phyloP scores from a whole-genome alignment of 116 monocot genomes.

The Posidonia oceanica region DNA sequence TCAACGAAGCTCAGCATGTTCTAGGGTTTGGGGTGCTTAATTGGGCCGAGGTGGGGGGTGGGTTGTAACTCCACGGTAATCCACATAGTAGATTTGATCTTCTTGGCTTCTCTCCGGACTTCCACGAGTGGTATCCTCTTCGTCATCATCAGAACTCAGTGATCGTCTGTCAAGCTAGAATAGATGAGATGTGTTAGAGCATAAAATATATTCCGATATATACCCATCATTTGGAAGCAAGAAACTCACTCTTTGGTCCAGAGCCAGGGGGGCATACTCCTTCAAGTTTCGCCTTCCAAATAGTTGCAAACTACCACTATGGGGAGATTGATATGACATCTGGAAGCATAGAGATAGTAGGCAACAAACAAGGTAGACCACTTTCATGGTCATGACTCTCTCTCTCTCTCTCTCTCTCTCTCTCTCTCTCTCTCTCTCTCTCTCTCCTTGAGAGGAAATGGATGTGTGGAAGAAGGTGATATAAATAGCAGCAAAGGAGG shows the following conservation, averaged over 20 bases:
- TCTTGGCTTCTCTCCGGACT: background rate
- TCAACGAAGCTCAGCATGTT: no score
- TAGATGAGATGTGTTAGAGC: no score
- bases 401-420: no score
- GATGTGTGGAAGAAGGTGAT: background rate
- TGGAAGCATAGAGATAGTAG: background rate
- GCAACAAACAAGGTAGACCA: background rate
- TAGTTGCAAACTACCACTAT: background rate
- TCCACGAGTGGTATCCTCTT: background rate
- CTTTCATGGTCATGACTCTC: background rate
- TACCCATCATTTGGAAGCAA: no score
- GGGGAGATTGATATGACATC: background rate
- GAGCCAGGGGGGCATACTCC: background rate
- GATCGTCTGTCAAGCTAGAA: background rate
- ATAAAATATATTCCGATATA: no score
- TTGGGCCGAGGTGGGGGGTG: slow-evolving; percentile 9
- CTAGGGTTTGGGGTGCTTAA: slow-evolving; percentile 3
- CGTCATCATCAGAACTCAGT: background rate
- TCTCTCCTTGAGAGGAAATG: background rate
- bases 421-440: background rate
- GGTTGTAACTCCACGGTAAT: slow-evolving; percentile 10
- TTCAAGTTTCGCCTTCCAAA: background rate
- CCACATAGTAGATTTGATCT: slow-evolving; percentile 10
- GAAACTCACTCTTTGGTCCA: no score
- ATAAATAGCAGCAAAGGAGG: no score